Percentiles rank a stretch among this genome's conserved stretches.
phyloP scores from a whole-genome alignment of 2,329 filamentous ascomycete genomes.

The Aspergillus tubingensis region DNA sequence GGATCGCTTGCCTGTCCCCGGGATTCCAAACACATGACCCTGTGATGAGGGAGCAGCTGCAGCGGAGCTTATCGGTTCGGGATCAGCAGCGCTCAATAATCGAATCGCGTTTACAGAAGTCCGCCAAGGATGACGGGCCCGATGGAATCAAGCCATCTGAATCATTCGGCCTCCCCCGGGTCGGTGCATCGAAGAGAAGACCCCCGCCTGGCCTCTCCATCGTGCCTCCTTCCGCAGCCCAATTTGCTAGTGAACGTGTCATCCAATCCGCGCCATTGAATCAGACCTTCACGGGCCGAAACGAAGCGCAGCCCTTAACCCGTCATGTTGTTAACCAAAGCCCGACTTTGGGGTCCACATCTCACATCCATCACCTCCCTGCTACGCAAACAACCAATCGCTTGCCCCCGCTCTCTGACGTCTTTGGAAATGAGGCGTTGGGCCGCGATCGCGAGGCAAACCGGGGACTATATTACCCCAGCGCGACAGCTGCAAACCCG shows the following conservation, averaged over 20 bases:
- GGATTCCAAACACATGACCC: constrained; percentile 96
- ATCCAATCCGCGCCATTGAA: constrained; percentile 95
- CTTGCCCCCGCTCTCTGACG: constrained; percentile 89
- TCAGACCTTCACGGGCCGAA: constrained; percentile 90
- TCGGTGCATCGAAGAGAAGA: constrained; percentile 53
- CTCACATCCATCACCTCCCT: constrained; percentile 87
- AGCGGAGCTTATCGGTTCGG: constrained; percentile 87
- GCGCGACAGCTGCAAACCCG: constrained; percentile 63
- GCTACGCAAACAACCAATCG: constrained; percentile 88
- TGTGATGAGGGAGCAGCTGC: constrained; percentile 92
- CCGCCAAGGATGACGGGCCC: constrained; percentile 73
- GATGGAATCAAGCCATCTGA: constrained; percentile 60
- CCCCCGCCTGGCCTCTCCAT: constrained; percentile 88
- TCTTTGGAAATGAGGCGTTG: constrained; percentile 79
- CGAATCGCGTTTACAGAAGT: constrained; percentile 84
- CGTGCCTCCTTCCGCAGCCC: constrained; percentile 86
- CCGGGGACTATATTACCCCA: constrained; percentile 48
- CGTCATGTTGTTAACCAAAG: constrained; percentile 79
- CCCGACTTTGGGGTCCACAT: constrained; percentile 78
- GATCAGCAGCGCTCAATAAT: constrained; percentile 96
- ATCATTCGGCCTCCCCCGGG: constrained; percentile 40
- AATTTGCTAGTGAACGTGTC: constrained; percentile 90
- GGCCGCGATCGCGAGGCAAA: constrained; percentile 43
- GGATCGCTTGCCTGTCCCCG: constrained; percentile 89
- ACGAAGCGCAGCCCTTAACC: constrained; percentile 73